These are phyloP conservation scores for Beauveria australis DNA, from an alignment of 2,329 filamentous ascomycete genomes.

Conservation along the genomic window DNA sequence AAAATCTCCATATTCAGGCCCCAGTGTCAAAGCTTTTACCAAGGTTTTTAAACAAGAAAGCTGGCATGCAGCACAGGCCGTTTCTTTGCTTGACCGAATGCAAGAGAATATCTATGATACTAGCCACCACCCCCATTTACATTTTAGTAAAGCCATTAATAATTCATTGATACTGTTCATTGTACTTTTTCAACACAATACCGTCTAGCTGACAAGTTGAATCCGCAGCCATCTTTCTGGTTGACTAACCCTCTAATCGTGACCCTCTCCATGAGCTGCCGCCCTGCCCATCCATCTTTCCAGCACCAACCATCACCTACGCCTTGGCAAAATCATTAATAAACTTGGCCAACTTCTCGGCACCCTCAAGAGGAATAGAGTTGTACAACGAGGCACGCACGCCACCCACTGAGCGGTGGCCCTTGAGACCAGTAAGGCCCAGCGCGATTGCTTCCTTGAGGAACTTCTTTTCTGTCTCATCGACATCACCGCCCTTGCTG, in stretches of 20 bases:
- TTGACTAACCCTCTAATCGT: background rate
- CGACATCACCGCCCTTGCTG: constrained; percentile 47
- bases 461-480: constrained; percentile 71
- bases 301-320: constrained; percentile 12
- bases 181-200: background rate
- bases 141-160: background rate
- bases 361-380: constrained; percentile 60
- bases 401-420: constrained; percentile 78
- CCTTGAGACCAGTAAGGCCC: constrained; percentile 74
- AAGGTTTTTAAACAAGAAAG: too few species aligned
- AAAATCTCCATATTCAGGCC: too few species aligned
- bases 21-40: too few species aligned
- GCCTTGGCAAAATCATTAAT: constrained; percentile 45
- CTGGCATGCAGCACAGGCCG: too few species aligned
- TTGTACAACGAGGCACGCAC: constrained; percentile 89
- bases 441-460: constrained; percentile 60
- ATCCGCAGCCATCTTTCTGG: background rate
- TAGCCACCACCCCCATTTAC: too few species aligned
- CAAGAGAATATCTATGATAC: too few species aligned
- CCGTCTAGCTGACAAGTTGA: constrained; percentile 4
- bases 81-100: too few species aligned
- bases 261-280: background rate
- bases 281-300: background rate
- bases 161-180: background rate
- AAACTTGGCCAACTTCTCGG: constrained; percentile 59